phyloP scores from a whole-genome alignment of 2,329 filamentous ascomycete genomes.

The Aspergillus ibericus region DNA sequence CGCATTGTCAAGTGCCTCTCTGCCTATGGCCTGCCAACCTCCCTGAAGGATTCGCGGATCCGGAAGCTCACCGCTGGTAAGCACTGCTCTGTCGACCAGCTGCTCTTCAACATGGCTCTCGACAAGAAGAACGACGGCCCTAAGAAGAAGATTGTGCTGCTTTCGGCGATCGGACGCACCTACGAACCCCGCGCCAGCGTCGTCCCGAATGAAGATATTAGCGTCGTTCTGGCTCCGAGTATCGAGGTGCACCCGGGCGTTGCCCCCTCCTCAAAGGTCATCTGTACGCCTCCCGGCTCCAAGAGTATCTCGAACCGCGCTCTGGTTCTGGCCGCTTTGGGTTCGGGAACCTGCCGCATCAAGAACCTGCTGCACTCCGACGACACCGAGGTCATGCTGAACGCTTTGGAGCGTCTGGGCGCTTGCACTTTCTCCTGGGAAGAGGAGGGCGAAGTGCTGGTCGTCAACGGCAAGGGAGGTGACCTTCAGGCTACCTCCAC shows the following conservation, averaged over 20 bases:
- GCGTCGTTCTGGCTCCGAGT: slow-evolving; percentile 77
- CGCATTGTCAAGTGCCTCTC: slow-evolving; percentile 89
- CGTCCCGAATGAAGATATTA: slow-evolving; percentile 82
- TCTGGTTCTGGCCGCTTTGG: slow-evolving; percentile 87
- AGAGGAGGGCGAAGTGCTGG: slow-evolving; percentile 85
- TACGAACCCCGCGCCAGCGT: slow-evolving; percentile 84
- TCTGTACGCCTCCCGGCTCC: slow-evolving; percentile 86
- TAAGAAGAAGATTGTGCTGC: slow-evolving; percentile 92
- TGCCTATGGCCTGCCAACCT: slow-evolving; percentile 88
- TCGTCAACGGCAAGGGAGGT: slow-evolving; percentile 89
- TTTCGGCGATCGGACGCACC: slow-evolving; percentile 86
- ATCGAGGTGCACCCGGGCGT: slow-evolving; percentile 73
- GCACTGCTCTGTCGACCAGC: slow-evolving; percentile 77
- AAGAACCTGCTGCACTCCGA: slow-evolving; percentile 94
- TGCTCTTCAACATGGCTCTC: slow-evolving; percentile 91
- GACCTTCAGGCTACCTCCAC: slow-evolving; percentile 72
- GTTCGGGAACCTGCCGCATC: slow-evolving; percentile 80
- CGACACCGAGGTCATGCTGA: slow-evolving; percentile 95
- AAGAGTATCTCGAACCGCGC: slow-evolving; percentile 98
- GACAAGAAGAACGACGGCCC: slow-evolving; percentile 98
- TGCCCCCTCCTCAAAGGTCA: slow-evolving; percentile 63
- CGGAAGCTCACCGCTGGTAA: slow-evolving; percentile 81
- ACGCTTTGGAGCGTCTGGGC: slow-evolving; percentile 79
- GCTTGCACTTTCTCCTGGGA: slow-evolving; percentile 93
- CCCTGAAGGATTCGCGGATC: slow-evolving; percentile 78